Conservation (phyloP, 2,329 filamentous ascomycete species). For the Scopulariopsis brevicaulis region DNA sequence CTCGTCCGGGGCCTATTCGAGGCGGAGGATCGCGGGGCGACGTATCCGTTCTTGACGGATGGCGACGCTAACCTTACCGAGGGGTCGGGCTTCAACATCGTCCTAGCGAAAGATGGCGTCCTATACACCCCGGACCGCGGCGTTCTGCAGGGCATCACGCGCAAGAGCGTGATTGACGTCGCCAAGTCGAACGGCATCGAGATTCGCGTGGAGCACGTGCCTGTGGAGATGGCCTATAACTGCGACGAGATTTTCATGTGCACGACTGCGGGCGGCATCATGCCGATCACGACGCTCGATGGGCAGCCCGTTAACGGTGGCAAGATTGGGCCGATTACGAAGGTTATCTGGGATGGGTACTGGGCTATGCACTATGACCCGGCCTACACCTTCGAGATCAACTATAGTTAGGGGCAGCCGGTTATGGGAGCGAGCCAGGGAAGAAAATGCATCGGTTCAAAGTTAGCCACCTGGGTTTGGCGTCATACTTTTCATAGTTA, state of each 20-base stretch:
- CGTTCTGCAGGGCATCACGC: constrained; percentile 34
- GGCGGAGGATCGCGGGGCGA: constrained; percentile 30
- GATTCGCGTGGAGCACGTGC: constrained; percentile 26
- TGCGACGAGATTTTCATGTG: constrained; percentile 40
- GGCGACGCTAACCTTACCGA: constrained; percentile 36
- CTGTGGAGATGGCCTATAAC: constrained; percentile 25
- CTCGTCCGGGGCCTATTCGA: constrained; percentile 31
- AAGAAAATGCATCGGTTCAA: too few relatives aligned
- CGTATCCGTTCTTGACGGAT: constrained; percentile 37
- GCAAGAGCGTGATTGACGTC: constrained; percentile 33
- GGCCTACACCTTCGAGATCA: constrained; percentile 19
- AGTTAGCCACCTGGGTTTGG: too few relatives aligned
- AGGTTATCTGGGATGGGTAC: constrained; percentile 36
- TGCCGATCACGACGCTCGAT: constrained; percentile 37
- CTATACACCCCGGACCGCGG: constrained; percentile 34
- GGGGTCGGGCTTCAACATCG: constrained; percentile 36
- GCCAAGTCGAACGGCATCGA: constrained; percentile 20
- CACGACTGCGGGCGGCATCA: constrained; percentile 39
- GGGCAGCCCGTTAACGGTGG: constrained; percentile 26
- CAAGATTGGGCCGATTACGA: constrained; percentile 30
- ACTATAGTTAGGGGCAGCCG: constrained; percentile 10
- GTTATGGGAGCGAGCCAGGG: background rate
- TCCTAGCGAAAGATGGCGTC: constrained; percentile 29
- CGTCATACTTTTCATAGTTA: too few relatives aligned
- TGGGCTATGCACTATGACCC: constrained; percentile 34